These are phyloP conservation scores for Rhizopus arrhizus DNA, from an alignment of 371 early-diverging fungal species.

Conservation along the genomic window DNA sequence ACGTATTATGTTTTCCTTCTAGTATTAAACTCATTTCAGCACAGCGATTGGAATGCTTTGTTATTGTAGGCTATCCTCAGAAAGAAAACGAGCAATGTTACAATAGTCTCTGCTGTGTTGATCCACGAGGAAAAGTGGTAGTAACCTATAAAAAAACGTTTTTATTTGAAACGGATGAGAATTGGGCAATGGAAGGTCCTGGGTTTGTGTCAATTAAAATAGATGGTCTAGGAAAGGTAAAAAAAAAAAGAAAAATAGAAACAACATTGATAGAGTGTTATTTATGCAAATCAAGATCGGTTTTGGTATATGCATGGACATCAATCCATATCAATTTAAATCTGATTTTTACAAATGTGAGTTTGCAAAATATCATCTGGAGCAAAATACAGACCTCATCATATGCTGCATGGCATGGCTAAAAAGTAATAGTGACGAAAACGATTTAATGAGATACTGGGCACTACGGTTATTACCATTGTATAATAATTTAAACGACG, in stretches of 20 bases:
- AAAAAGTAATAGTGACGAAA: constrained; percentile 22
- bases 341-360: constrained; percentile 66
- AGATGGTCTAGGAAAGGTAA: constrained; percentile 53
- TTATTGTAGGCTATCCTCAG: constrained; percentile 74
- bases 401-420: constrained; percentile 79
- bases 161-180: constrained; percentile 71
- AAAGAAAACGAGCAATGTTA: constrained; percentile 38
- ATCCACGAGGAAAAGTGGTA: constrained; percentile 51
- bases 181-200: constrained; percentile 75
- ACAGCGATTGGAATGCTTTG: constrained; percentile 53
- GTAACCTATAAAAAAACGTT: constrained; percentile 73
- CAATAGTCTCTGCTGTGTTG: constrained; percentile 66
- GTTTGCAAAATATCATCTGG: constrained; percentile 66
- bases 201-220: constrained; percentile 59
- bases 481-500: neutral
- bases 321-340: constrained; percentile 76
- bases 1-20: neutral
- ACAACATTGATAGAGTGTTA: neutral
- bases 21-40: constrained; percentile 34
- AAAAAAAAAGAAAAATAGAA: too few relatives aligned
- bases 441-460: constrained; percentile 62
- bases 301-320: constrained; percentile 83
- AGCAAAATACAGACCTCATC: constrained; percentile 51
- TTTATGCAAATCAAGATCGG: constrained; percentile 55
- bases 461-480: constrained; percentile 58